A percentile compares a stretch with the other conserved stretches of the same genome.
phyloP scores from a whole-genome alignment of 139 green algal genomes.

The Volvox africanus region DNA sequence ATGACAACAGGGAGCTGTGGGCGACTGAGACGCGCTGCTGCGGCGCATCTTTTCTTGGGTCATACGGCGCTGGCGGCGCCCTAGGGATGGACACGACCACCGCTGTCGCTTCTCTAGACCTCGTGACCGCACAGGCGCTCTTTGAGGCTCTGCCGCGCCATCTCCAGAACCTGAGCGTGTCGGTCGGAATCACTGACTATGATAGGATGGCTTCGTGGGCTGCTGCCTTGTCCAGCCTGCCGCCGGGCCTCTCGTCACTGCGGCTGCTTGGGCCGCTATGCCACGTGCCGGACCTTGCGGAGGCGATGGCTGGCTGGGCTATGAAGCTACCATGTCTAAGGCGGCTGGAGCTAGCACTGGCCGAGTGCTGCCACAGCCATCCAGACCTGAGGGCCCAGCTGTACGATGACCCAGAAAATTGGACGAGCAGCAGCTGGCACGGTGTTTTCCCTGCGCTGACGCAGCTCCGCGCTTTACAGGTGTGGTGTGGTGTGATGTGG shows the following conservation, averaged over 20 bases:
- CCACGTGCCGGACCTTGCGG: background rate
- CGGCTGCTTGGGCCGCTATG: conserved; percentile 38
- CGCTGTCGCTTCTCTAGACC: background rate
- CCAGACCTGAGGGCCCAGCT: background rate
- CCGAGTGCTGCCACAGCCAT: conserved; percentile 36
- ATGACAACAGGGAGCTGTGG: background rate
- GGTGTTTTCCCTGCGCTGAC: conserved; percentile 11
- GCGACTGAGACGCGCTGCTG: too few relatives aligned
- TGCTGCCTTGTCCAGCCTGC: background rate
- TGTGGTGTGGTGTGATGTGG: background rate
- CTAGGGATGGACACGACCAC: background rate
- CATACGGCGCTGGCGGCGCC: background rate
- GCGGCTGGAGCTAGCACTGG: background rate
- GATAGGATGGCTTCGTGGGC: conserved; percentile 8
- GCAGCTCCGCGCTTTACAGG: conserved; percentile 18
- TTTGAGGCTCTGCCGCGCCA: background rate
- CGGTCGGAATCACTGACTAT: background rate
- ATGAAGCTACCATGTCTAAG: background rate
- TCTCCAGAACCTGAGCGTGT: background rate
- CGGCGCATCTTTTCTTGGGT: too few relatives aligned
- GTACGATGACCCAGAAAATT: conserved; percentile 21
- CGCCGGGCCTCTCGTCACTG: background rate
- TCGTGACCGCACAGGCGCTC: background rate
- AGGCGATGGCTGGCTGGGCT: conserved; percentile 5
- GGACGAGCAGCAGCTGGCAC: background rate